phyloP scores from a whole-genome alignment of 225 moss, liverwort and hornwort species.

The Takakia lepidozioides region DNA sequence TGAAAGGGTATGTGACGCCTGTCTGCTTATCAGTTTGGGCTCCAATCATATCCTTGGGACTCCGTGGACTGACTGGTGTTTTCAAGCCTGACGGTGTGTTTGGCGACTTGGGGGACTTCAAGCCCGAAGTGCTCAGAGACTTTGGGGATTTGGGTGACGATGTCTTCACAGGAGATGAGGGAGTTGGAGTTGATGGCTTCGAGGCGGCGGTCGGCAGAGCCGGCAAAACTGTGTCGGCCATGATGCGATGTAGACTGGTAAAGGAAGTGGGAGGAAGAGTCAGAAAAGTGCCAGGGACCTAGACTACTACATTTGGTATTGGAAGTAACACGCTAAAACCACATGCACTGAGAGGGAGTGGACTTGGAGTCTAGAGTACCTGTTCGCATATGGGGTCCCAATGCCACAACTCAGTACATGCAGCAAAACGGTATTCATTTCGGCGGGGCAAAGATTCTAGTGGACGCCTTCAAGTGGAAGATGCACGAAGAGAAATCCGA shows the following conservation, averaged over 20 bases:
- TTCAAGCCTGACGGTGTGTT: conserved; percentile 20
- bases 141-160: not conserved
- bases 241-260: not conserved
- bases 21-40: conserved; percentile 26
- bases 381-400: too few species aligned
- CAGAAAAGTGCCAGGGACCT: not conserved
- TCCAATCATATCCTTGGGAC: conserved; percentile 25
- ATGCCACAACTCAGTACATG: too few species aligned
- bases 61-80: conserved; percentile 28
- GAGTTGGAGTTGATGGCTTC: not conserved
- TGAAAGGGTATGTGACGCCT: conserved; percentile 33
- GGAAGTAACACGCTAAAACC: too few species aligned
- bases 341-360: too few species aligned
- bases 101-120: conserved; percentile 16
- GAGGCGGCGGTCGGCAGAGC: conserved; percentile 2
- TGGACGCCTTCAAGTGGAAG: not conserved
- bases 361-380: too few species aligned
- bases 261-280: not conserved
- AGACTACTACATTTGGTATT: too few species aligned
- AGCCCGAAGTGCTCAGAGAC: conserved; percentile 1
- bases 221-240: not conserved
- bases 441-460: too few species aligned
- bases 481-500: not conserved
- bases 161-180: not conserved
- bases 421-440: too few species aligned